Base-by-base conservation (phyloP, 306 rosid species). In the Fragaria nilgerrensis region DNA sequence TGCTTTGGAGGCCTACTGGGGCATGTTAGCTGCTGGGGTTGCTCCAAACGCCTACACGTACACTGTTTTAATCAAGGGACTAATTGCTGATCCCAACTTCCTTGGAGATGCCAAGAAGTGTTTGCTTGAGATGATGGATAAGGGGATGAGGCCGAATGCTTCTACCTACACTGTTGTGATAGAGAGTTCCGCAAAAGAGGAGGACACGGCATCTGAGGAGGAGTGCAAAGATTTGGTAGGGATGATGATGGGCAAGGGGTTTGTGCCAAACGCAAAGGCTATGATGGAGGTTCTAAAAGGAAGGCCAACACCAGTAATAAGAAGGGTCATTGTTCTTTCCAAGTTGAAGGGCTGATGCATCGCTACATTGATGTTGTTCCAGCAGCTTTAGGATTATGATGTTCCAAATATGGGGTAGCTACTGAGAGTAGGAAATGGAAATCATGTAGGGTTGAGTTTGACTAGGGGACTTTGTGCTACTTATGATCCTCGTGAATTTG, bases 21-120 rank as follows among this genome's bases (percentile, higher is more conserved):
- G 7, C 1, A 63, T 29, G 68, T 15, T 63, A 29, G 68, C 68
- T 27, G 37, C 8, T 9, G 22, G 5, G 19, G 41, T 29, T 27
- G 9, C 22, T 12, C 68, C 68, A 2, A 63, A 63, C 43, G 87
- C 91, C 49, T 92, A 89, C 59, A 92, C 93, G 19, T 88, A 90
- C 36, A 53, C 85, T 1, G 88, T 88, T 61, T 90, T 92, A 12
- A 67, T 92, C 10, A 90, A 55, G 78, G 92, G 87, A 11, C 92
- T 93, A 19, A 7, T 11, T 29, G 34, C 39, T 14, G 53, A 49
- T 36, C 4, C 43, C 12, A 16, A 16, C 12, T 29, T 27, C 43
- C 32, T 63, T 63, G 43, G 34, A 19, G 68, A 62, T 13, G 94
- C 43, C 43, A 39, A 39, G 43, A 39, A 39, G 43, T 39, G 43